Evolutionary conservation across 108 stramenopile genomes (phyloP).

Genomic region (Nannochloropsis oceanica): DNA sequence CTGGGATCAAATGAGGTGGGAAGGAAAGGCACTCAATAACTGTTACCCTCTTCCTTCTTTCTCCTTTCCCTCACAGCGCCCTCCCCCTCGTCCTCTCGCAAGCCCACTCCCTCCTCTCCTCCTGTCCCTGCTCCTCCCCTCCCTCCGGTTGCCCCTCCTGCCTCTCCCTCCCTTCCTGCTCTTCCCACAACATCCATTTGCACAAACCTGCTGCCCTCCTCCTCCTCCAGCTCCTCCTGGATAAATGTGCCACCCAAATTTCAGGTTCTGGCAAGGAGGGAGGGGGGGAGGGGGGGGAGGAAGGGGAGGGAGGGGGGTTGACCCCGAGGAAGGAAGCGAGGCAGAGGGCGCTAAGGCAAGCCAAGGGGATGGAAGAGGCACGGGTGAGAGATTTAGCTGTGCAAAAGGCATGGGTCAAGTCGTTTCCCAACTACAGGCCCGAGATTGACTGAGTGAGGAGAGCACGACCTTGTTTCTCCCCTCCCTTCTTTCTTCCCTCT

Average conservation of each 20-base stretch:
- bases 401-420: not conserved
- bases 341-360: not conserved
- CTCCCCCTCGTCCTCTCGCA: not conserved
- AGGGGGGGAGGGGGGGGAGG: not conserved
- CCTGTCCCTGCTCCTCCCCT: not conserved
- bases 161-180: not conserved
- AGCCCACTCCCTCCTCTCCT: slow-evolving; percentile 2
- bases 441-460: not conserved
- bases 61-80: not conserved
- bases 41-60: not conserved
- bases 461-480: no score
- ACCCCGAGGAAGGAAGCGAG: not conserved
- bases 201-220: slow-evolving; percentile 7
- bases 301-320: not conserved
- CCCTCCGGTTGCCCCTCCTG: slow-evolving; percentile 1
- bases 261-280: not conserved
- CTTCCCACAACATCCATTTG: slow-evolving; percentile 9
- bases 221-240: not conserved
- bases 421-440: not conserved
- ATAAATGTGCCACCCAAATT: not conserved
- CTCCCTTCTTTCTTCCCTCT: no score
- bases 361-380: not conserved
- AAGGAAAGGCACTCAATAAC: not conserved
- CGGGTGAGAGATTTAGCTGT: not conserved
- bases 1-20: not conserved